phyloP scores from a whole-genome alignment of 352 stramenopile species.

The Phytophthora cactorum region DNA sequence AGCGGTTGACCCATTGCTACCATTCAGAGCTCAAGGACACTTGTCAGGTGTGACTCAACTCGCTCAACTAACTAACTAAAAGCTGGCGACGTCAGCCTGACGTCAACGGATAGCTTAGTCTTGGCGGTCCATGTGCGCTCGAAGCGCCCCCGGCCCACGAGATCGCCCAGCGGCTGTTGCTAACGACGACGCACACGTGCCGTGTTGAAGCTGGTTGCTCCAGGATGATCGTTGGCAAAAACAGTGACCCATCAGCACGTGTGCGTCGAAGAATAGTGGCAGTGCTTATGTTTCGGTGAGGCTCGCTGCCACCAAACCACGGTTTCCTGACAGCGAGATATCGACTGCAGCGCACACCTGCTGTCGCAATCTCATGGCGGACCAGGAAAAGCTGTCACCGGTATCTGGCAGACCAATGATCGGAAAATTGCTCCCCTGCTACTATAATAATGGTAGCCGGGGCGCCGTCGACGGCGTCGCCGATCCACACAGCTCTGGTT shows the following conservation, averaged over 20 bases:
- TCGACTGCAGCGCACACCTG: too few relatives aligned
- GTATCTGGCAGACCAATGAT: too few relatives aligned
- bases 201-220: background rate
- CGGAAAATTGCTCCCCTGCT: too few relatives aligned
- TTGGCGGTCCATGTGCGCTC: background rate
- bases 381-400: too few relatives aligned
- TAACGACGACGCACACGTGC: conserved; percentile 5
- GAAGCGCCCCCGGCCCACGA: conserved; percentile 7
- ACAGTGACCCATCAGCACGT: background rate
- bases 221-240: conserved; percentile 3
- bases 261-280: conserved; percentile 2
- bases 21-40: background rate
- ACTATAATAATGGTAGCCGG: too few relatives aligned
- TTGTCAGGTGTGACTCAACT: background rate
- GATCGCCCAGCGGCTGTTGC: conserved; percentile 8
- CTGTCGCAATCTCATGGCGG: too few relatives aligned
- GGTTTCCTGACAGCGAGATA: too few relatives aligned
- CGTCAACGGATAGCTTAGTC: too few relatives aligned
- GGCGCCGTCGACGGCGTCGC: background rate
- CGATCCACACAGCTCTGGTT: background rate
- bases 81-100: too few relatives aligned
- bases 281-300: conserved; percentile 7
- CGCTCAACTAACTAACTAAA: too few relatives aligned
- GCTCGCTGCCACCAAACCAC: background rate
- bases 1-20: too few relatives aligned